phyloP scores from a whole-genome alignment of 192 early-diverging fungal genomes.

The Rhizophagus clarus region DNA sequence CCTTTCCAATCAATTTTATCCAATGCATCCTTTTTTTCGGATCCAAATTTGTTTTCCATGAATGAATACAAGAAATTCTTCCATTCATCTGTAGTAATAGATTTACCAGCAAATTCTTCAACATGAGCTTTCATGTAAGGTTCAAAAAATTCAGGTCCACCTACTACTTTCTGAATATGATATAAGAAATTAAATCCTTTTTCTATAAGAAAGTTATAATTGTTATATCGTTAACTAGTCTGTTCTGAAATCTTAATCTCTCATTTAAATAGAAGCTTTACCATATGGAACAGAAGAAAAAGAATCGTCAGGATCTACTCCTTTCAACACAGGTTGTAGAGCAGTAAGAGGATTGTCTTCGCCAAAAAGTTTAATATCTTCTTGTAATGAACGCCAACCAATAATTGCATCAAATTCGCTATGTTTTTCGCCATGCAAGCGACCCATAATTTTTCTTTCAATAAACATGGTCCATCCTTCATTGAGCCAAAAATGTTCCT shows the following conservation, averaged over 20 bases:
- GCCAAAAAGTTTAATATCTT: conserved; percentile 71
- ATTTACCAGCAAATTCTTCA: conserved; percentile 78
- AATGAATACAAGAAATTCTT: conserved; percentile 78
- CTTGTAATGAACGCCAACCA: conserved; percentile 73
- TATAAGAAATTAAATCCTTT: conserved; percentile 96
- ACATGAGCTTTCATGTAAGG: conserved; percentile 84
- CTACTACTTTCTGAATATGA: conserved; percentile 83
- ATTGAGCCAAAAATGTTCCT: conserved; percentile 87
- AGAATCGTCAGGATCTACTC: conserved; percentile 82
- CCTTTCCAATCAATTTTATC: conserved; percentile 87
- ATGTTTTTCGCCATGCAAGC: conserved; percentile 75
- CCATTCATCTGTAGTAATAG: conserved; percentile 90
- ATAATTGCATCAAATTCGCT: conserved; percentile 87
- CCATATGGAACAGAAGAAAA: conserved; percentile 84
- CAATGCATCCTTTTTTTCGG: conserved; percentile 64
- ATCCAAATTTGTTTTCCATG: conserved; percentile 62
- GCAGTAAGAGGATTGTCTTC: conserved; percentile 65
- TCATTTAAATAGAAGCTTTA: conserved; percentile 31
- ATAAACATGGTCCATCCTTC: conserved; percentile 96
- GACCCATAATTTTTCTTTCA: conserved; percentile 85
- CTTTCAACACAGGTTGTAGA: conserved; percentile 70
- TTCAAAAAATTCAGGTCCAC: conserved; percentile 84
- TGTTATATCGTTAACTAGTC: not conserved
- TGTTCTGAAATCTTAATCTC: not conserved
- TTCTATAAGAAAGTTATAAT: conserved; percentile 55